Evolutionary conservation across 495 filamentous ascomycete species (phyloP).

Genomic region (Penicillium atrosanguineum): DNA sequence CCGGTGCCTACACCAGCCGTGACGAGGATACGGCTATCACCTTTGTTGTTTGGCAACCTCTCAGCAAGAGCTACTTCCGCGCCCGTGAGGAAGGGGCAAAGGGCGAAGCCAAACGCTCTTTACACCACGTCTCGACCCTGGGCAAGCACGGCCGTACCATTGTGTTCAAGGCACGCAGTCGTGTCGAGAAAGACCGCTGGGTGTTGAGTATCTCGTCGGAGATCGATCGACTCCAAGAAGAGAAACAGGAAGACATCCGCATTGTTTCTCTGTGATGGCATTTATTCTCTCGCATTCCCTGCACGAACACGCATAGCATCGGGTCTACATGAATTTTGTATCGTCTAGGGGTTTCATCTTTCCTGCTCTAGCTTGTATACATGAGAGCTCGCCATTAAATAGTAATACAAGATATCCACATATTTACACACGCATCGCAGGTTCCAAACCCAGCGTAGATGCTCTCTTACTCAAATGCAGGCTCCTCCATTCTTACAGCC

Average conservation of each 20-base stretch:
- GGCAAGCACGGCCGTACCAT: constrained; percentile 63
- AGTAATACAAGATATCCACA: constrained; percentile 25
- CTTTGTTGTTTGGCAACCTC: constrained; percentile 72
- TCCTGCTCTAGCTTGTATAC: constrained; percentile 1
- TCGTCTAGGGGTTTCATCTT: neutral
- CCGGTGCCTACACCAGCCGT: constrained; percentile 62
- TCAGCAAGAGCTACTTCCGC: constrained; percentile 58
- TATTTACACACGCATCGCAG: constrained; percentile 6
- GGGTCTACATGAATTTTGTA: neutral
- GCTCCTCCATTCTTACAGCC: constrained; percentile 38
- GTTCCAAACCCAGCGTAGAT: neutral
- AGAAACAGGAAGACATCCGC: constrained; percentile 56
- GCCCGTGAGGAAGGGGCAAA: constrained; percentile 44
- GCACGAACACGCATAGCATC: constrained; percentile 1
- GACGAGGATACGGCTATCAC: constrained; percentile 71
- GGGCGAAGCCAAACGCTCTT: constrained; percentile 38
- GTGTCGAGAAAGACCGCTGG: constrained; percentile 74
- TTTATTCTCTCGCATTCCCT: constrained; percentile 4
- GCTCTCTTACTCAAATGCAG: constrained; percentile 20
- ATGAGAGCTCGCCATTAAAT: constrained; percentile 5
- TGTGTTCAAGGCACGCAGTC: constrained; percentile 69
- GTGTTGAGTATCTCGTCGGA: constrained; percentile 70
- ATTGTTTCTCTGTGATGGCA: constrained; percentile 41
- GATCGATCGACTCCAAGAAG: constrained; percentile 65
- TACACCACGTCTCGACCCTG: constrained; percentile 54